Conservation (phyloP, 305 asterid species). For the Fraxinus latifolia region DNA sequence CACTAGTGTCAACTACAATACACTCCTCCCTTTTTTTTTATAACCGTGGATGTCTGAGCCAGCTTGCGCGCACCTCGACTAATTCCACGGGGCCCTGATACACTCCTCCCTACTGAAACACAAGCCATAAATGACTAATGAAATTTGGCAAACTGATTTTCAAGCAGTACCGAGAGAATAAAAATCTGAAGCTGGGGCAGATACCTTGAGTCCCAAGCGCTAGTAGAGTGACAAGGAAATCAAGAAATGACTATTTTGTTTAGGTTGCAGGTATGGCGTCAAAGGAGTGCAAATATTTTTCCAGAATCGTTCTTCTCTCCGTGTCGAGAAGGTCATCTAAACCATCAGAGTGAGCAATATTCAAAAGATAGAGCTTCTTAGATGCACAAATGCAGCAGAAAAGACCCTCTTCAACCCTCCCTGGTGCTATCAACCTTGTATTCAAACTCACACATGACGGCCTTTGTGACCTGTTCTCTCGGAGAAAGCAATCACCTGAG, state of each 20-base stretch:
- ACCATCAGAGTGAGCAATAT: constrained; percentile 62
- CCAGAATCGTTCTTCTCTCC: constrained; percentile 50
- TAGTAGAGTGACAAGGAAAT: neutral
- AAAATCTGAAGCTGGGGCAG: neutral
- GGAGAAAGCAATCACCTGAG: constrained; percentile 59
- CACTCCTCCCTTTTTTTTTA: neutral
- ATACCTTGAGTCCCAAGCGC: constrained; percentile 16
- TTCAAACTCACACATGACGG: constrained; percentile 79
- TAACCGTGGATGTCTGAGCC: too few relatives aligned
- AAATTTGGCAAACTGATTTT: neutral
- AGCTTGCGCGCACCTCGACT: too few relatives aligned
- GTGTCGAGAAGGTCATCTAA: constrained; percentile 51
- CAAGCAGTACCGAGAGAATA: neutral
- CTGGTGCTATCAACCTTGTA: constrained; percentile 86
- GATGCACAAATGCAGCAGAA: constrained; percentile 82
- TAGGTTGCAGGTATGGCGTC: neutral
- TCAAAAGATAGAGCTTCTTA: constrained; percentile 74
- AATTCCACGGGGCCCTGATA: neutral
- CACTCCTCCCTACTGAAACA: neutral
- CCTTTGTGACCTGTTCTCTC: constrained; percentile 62
- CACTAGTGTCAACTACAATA: neutral
- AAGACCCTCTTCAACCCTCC: constrained; percentile 85
- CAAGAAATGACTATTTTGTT: neutral
- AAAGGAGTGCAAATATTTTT: constrained; percentile 68
- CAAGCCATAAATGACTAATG: neutral